Evolutionary conservation across 768 basidiomycete genomes (phyloP).

Genomic region (Leccinum broughii): DNA sequence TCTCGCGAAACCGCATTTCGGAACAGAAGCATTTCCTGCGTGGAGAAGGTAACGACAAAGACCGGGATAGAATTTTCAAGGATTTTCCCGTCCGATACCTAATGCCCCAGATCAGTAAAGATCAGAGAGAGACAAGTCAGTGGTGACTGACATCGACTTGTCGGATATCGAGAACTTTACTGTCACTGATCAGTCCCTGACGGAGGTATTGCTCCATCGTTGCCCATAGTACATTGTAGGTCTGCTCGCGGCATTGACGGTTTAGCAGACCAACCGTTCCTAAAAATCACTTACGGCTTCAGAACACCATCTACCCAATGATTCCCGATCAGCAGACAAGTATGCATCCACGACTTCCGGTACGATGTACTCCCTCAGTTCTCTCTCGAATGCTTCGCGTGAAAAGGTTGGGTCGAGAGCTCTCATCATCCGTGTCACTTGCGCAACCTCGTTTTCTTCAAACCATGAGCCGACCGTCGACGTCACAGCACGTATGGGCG

Average conservation of each 20-base stretch:
- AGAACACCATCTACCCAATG: conserved; percentile 87
- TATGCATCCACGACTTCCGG: conserved; percentile 98
- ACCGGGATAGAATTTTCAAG: conserved; percentile 89
- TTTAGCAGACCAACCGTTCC: neutral
- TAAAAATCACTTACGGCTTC: conserved; percentile 72
- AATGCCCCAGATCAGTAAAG: conserved; percentile 8
- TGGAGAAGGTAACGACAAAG: conserved; percentile 87
- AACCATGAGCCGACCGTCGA: conserved; percentile 86
- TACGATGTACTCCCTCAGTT: conserved; percentile 94
- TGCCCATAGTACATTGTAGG: conserved; percentile 98
- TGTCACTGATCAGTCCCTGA: conserved; percentile 89
- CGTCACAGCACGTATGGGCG: conserved; percentile 79
- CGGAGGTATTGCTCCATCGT: conserved; percentile 93
- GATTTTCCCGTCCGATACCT: conserved; percentile 86
- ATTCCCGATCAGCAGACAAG: conserved; percentile 83
- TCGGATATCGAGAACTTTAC: conserved; percentile 94
- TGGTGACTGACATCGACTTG: conserved; percentile 82
- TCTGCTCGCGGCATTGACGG: conserved; percentile 45
- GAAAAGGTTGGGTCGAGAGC: conserved; percentile 85
- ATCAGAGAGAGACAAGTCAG: neutral
- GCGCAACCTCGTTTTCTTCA: conserved; percentile 98
- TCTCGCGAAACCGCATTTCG: conserved; percentile 88
- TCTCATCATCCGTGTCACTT: conserved; percentile 86
- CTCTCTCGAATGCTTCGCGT: conserved; percentile 83
- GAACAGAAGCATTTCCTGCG: conserved; percentile 93